Percentiles rank a stretch among this genome's conserved stretches.
Evolutionary conservation across 2,329 filamentous ascomycete species (phyloP).

Genomic region (Trichoderma sp.): DNA sequence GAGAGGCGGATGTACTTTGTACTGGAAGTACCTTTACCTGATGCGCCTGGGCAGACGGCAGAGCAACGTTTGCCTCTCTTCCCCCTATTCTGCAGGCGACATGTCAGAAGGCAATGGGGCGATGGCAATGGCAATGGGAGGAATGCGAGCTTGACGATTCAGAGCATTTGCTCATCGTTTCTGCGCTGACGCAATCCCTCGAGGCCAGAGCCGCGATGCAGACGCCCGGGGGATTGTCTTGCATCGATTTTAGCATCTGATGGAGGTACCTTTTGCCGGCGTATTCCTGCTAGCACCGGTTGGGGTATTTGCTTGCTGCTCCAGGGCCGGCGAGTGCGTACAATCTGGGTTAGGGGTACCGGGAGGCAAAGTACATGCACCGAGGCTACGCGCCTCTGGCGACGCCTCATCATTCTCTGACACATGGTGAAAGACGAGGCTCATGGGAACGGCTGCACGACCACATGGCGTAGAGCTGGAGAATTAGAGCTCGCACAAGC

Average conservation of each 20-base stretch:
- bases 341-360: neutral
- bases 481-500: neutral
- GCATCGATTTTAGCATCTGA: constrained; percentile 1
- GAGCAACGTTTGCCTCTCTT: neutral
- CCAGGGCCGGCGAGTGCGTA: neutral
- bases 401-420: neutral
- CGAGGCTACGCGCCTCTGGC: neutral
- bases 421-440: neutral
- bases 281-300: constrained; percentile 4
- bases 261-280: constrained; percentile 3
- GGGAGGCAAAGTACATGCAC: neutral
- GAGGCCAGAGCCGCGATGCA: neutral
- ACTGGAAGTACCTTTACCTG: neutral
- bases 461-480: neutral
- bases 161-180: neutral
- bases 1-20: constrained; percentile 10
- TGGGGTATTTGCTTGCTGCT: neutral
- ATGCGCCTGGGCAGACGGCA: neutral
- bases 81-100: neutral
- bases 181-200: neutral
- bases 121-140: neutral
- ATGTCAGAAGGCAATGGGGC: too few relatives aligned
- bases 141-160: neutral
- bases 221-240: neutral
- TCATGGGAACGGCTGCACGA: neutral